phyloP scores from a whole-genome alignment of 2,329 filamentous ascomycete species.

The Sporothrix protearum region DNA sequence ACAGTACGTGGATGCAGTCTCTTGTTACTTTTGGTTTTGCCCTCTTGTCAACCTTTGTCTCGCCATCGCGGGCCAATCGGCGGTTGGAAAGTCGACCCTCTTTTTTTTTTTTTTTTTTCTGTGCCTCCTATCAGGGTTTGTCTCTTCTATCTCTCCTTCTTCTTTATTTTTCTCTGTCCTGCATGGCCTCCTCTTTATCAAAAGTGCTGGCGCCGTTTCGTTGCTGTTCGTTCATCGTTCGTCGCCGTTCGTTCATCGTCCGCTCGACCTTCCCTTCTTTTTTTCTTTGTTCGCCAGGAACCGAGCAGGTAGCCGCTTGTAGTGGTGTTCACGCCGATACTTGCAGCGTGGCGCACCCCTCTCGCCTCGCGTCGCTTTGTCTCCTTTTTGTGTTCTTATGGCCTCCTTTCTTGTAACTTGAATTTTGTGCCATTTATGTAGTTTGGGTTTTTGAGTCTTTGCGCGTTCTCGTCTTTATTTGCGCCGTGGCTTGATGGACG shows the following conservation, averaged over 20 bases:
- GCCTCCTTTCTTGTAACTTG: not conserved
- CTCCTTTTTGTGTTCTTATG: not conserved
- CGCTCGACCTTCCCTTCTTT: not conserved
- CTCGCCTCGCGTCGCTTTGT: slow-evolving; percentile 3
- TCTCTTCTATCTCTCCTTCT: not conserved
- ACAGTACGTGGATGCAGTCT: not conserved
- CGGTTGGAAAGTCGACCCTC: not conserved
- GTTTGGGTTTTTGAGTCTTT: not conserved
- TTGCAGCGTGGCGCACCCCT: slow-evolving; percentile 14
- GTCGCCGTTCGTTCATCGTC: not conserved
- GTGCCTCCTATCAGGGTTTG: not conserved
- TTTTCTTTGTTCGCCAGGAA: not conserved
- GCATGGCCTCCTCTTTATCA: not conserved
- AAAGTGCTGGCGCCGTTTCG: not conserved
- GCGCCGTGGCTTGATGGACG: not conserved
- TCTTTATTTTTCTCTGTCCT: not conserved
- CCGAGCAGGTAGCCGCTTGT: slow-evolving; percentile 8
- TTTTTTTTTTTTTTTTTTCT: not conserved
- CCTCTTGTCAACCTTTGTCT: not conserved
- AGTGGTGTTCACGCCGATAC: slow-evolving; percentile 1
- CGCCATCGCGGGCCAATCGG: not conserved
- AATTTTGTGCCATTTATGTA: not conserved
- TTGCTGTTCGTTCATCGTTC: not conserved
- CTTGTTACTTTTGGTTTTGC: not conserved
- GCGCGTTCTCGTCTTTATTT: not conserved